phyloP scores from a whole-genome alignment of 495 filamentous ascomycete species.

The Aspergillus conjunctus region DNA sequence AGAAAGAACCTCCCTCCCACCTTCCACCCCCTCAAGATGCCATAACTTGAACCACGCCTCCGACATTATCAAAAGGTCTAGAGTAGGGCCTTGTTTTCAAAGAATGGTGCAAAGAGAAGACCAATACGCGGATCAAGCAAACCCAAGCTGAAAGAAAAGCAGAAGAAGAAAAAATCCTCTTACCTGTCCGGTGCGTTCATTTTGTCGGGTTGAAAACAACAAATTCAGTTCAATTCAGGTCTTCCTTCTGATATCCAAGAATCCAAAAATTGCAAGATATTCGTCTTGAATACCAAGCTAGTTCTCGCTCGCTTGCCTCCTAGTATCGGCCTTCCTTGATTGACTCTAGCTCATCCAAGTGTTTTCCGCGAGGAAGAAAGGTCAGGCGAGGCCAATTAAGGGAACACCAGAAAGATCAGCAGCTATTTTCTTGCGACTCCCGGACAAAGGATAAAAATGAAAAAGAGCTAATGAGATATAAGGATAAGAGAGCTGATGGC shows the following conservation, averaged over 20 bases:
- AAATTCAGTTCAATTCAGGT: background rate
- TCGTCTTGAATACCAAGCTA: background rate
- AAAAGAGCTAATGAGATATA: background rate
- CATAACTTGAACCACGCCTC: background rate
- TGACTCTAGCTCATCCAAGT: too few relatives aligned
- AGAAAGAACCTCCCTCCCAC: background rate
- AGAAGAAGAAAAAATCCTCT: constrained; percentile 18
- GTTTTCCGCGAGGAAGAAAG: too few relatives aligned
- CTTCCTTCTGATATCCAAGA: constrained; percentile 10
- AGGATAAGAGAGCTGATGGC: background rate
- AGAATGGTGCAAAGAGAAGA: background rate
- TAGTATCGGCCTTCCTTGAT: background rate
- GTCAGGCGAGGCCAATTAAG: too few relatives aligned
- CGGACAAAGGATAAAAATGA: background rate
- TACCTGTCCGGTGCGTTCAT: constrained; percentile 78
- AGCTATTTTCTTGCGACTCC: too few relatives aligned
- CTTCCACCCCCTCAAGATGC: background rate
- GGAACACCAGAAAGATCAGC: too few relatives aligned
- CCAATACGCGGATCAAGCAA: background rate
- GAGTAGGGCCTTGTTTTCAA: background rate
- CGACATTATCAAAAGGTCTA: background rate
- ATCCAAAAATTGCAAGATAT: background rate
- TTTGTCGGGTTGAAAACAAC: constrained; percentile 23
- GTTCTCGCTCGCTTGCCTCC: background rate
- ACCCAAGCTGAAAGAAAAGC: constrained; percentile 5